These are phyloP conservation scores for Ophiosphaerella herpotricha DNA, from an alignment of 2,329 filamentous ascomycete genomes.

Conservation along the genomic window DNA sequence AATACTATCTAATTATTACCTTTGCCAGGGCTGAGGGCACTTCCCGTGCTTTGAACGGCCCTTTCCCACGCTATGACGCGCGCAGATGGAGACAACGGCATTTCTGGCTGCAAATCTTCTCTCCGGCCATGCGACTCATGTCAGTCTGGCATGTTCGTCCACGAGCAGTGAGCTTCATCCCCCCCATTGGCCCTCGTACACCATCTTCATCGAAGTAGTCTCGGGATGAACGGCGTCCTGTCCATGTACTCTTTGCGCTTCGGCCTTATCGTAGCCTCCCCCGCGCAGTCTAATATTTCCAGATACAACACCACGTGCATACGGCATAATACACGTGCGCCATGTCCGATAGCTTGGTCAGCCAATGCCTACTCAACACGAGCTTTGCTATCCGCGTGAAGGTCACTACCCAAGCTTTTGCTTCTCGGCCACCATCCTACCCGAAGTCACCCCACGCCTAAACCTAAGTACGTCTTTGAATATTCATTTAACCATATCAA, in stretches of 20 bases:
- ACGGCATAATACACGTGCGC: conserved; percentile 17
- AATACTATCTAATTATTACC: too few species aligned
- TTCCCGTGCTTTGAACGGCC: conserved; percentile 18
- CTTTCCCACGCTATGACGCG: conserved; percentile 28
- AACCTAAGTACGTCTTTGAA: too few species aligned
- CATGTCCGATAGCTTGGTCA: conserved; percentile 8
- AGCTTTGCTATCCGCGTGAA: conserved; percentile 8
- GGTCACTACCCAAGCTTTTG: conserved; percentile 12
- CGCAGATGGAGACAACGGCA: conserved; percentile 13
- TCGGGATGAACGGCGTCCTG: too few species aligned
- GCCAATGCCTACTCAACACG: conserved; percentile 25
- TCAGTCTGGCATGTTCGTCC: conserved; percentile 17
- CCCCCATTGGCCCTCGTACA: conserved; percentile 27
- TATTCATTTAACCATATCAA: background rate
- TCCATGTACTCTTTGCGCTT: background rate
- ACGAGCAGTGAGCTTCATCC: conserved; percentile 35
- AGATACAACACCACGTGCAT: conserved; percentile 18
- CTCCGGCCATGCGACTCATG: conserved; percentile 26
- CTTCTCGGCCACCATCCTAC: conserved; percentile 24
- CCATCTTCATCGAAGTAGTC: conserved; percentile 1
- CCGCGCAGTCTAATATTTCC: conserved; percentile 18
- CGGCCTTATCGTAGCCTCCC: conserved; percentile 30
- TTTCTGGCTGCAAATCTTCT: conserved; percentile 16
- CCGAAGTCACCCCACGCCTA: conserved; percentile 16
- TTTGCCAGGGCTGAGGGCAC: conserved; percentile 6